Evolutionary conservation across 2,329 filamentous ascomycete genomes (phyloP).

Genomic region (Aureobasidium zeae): DNA sequence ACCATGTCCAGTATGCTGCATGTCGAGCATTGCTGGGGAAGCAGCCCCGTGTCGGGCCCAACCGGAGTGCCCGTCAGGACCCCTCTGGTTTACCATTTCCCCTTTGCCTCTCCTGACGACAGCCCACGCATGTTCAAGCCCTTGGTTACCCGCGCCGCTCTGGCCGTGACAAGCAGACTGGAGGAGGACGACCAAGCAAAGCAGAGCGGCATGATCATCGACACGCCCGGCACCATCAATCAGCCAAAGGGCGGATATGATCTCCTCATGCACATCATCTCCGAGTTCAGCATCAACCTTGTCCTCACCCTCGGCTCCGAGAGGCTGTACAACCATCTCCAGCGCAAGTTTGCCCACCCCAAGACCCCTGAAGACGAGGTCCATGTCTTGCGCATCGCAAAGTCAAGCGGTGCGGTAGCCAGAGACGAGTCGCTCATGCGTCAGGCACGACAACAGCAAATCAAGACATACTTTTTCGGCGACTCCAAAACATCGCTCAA

Average conservation of each 20-base stretch:
- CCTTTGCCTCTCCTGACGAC: slow-evolving; percentile 62
- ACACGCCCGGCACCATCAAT: slow-evolving; percentile 64
- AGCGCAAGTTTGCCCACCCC: slow-evolving; percentile 48
- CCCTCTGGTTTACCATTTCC: slow-evolving; percentile 84
- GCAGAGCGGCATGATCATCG: slow-evolving; percentile 72
- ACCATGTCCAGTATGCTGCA: slow-evolving; percentile 83
- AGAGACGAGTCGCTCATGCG: slow-evolving; percentile 67
- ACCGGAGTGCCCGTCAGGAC: slow-evolving; percentile 83
- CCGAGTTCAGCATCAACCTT: slow-evolving; percentile 59
- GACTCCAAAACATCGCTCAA: slow-evolving; percentile 65
- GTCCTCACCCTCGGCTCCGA: slow-evolving; percentile 76
- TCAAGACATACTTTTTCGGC: slow-evolving; percentile 93
- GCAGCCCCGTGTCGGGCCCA: slow-evolving; percentile 81
- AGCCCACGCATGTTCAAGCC: slow-evolving; percentile 62
- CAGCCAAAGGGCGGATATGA: slow-evolving; percentile 61
- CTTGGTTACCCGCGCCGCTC: slow-evolving; percentile 65
- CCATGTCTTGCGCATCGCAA: slow-evolving; percentile 67
- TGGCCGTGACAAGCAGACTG: slow-evolving; percentile 67
- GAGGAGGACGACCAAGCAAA: slow-evolving; percentile 64
- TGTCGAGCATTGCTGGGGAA: slow-evolving; percentile 74
- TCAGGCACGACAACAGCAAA: slow-evolving; percentile 61
- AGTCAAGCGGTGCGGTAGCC: slow-evolving; percentile 76
- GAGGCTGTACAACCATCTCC: slow-evolving; percentile 64
- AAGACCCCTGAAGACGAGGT: slow-evolving; percentile 56
- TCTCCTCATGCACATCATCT: slow-evolving; percentile 68